Percentiles rank a stretch among this genome's conserved stretches.
Conservation (phyloP, 2,329 filamentous ascomycete genomes). For the Plenodomus tracheiphilus region DNA sequence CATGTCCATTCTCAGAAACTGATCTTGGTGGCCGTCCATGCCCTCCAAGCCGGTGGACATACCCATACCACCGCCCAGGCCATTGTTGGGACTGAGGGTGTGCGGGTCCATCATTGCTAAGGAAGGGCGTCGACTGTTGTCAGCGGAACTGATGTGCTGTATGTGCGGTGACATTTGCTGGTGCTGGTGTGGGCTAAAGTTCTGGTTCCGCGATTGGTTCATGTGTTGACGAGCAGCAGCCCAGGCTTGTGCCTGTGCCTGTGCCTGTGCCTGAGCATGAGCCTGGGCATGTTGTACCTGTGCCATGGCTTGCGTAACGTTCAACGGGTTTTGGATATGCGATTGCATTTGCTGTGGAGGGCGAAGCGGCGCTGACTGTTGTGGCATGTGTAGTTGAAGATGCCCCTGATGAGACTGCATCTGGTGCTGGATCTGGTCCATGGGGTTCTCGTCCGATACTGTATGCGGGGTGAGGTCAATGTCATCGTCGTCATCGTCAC, state of each 20-base stretch:
- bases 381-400: conserved; percentile 24
- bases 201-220: conserved; percentile 41
- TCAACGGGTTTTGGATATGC: conserved; percentile 32
- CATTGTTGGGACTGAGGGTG: conserved; percentile 18
- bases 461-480: conserved; percentile 36
- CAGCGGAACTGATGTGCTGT: conserved; percentile 35
- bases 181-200: conserved; percentile 35
- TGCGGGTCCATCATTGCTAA: conserved; percentile 38
- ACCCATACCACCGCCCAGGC: conserved; percentile 17
- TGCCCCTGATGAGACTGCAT: conserved; percentile 12
- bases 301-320: conserved; percentile 27
- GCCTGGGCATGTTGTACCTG: conserved; percentile 26
- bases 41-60: conserved; percentile 39
- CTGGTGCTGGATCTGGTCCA: conserved; percentile 20
- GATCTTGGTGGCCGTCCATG: conserved; percentile 37
- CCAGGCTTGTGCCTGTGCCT: conserved; percentile 34
- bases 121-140: conserved; percentile 35
- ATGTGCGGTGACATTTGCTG: conserved; percentile 30
- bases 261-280: conserved; percentile 24
- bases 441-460: conserved; percentile 25
- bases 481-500: conserved; percentile 42
- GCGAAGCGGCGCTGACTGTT: conserved; percentile 37
- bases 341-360: conserved; percentile 27
- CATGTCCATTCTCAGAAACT: conserved; percentile 40
- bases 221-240: conserved; percentile 42